phyloP scores from a whole-genome alignment of 345 rosid genomes.

The Abelmoschus esculentus region DNA sequence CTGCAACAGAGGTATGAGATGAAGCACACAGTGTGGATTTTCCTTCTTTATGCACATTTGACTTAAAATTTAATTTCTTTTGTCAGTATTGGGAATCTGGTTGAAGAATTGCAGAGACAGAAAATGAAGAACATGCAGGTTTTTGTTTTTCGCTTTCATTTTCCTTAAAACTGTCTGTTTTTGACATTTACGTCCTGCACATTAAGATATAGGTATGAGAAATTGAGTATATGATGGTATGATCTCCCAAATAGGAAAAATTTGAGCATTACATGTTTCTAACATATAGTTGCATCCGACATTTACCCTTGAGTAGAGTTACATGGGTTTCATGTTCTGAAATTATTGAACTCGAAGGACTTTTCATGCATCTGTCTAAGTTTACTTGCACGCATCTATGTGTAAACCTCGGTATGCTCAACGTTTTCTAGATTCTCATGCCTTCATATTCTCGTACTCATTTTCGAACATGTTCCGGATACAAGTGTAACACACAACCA shows the following conservation, averaged over 20 bases:
- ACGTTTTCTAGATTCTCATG: not conserved
- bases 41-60: not conserved
- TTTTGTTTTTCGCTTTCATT: constrained; percentile 18
- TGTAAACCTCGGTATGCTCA: not conserved
- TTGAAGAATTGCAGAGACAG: constrained; percentile 76
- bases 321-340: not conserved
- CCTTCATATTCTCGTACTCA: not conserved
- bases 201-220: not conserved
- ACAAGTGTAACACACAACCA: not conserved
- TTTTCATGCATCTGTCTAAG: not conserved
- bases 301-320: not conserved
- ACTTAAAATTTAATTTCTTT: constrained; percentile 22
- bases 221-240: not conserved
- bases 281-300: not conserved
- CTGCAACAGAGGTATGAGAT: constrained; percentile 76
- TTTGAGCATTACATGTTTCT: not conserved
- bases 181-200: not conserved
- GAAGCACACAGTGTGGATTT: not conserved
- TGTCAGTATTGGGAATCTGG: constrained; percentile 54
- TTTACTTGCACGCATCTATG: not conserved
- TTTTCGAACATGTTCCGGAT: not conserved
- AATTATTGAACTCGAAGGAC: not conserved
- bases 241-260: not conserved
- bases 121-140: constrained; percentile 68
- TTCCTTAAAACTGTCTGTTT: not conserved